Evolutionary conservation across 1,284 basidiomycete genomes (phyloP), one percentile per base, ranked within the genome.

Genomic region (Porogramme epimiltina): DNA sequence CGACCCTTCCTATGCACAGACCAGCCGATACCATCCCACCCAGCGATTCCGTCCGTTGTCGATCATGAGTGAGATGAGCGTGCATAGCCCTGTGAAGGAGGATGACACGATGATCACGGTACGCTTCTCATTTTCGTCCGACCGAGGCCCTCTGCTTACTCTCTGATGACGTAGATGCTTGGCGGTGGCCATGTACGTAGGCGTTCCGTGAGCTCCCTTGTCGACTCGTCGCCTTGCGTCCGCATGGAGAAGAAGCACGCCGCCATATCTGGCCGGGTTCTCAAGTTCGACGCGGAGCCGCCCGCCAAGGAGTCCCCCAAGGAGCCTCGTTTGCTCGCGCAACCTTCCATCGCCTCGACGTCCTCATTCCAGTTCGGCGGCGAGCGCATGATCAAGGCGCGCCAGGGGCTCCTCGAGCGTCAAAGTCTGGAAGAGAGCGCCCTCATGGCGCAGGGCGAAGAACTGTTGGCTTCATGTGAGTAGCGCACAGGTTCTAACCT

Each of bases 31-130:
- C 39, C 45, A 55, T 24, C 58, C 56, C 2, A 49, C 57, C 22
- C 68, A 71, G 39, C 76, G 79, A 25, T 86, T 82, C 70, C 75
- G 86, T 18, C 86, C 86, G 0, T 60, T 87, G 24, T 89, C 87
- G 0, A 74, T 84, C 42, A 66, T 84, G 51, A 90, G 86, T 62
- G 68, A 78, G 39, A 62, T 63, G 13, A 82, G 77, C 47, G 63
- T 69, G 11, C 78, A 82, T 40, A 81, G 78, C 55, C 77, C 81
- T 0, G 68, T 71, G 24, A 76, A 77, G 57, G 87, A 90, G 33
- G 86, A 90, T 56, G 88, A 91, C 55, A 91, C 88, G 0, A 88
- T 91, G 87, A 84, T 91, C 48, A 82, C 80, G 42, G 88, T 89
- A 67, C 63, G 85, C 71, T 19, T 23, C 31, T 20, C 4, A 8